Conservation (phyloP, 2,329 filamentous ascomycete genomes). For the Botrytis squamosa region DNA sequence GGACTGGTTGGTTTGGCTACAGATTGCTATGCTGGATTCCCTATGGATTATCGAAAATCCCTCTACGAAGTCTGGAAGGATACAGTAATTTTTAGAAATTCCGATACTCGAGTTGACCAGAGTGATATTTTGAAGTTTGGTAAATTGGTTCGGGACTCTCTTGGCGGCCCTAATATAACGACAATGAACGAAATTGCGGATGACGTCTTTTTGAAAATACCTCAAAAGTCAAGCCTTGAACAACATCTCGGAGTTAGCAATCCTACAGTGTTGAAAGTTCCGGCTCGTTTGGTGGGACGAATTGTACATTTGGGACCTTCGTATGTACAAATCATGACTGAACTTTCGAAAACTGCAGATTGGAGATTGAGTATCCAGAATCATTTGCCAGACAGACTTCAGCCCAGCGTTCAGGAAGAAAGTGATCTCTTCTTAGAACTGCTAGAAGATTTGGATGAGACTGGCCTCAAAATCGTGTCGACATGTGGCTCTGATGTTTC, state of each 20-base stretch:
- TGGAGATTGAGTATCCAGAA: slow-evolving; percentile 21
- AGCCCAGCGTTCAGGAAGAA: slow-evolving; percentile 18
- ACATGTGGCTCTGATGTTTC: slow-evolving; percentile 9
- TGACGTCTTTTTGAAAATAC: slow-evolving; percentile 1
- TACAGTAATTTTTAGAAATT: slow-evolving; percentile 34
- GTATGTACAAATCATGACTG: slow-evolving; percentile 15
- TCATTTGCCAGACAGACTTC: neutral
- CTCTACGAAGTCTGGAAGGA: slow-evolving; percentile 36
- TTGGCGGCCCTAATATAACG: slow-evolving; percentile 15
- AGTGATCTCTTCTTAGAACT: slow-evolving; percentile 21
- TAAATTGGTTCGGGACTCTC: slow-evolving; percentile 15
- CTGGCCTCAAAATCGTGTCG: neutral
- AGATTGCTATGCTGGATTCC: slow-evolving; percentile 32
- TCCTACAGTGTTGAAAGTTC: slow-evolving; percentile 4
- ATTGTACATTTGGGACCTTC: slow-evolving; percentile 22
- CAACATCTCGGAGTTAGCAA: neutral
- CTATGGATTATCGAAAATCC: slow-evolving; percentile 37
- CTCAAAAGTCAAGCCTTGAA: neutral
- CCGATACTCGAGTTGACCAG: neutral
- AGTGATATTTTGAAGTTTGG: slow-evolving; percentile 19
- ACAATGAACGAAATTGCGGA: slow-evolving; percentile 3
- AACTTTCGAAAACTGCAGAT: slow-evolving; percentile 10
- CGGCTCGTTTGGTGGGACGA: slow-evolving; percentile 16
- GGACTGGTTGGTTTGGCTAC: slow-evolving; percentile 36
- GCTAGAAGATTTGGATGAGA: slow-evolving; percentile 4